Evolutionary conservation across 495 filamentous ascomycete genomes (phyloP).

Genomic region (Podospora pseudocomata): DNA sequence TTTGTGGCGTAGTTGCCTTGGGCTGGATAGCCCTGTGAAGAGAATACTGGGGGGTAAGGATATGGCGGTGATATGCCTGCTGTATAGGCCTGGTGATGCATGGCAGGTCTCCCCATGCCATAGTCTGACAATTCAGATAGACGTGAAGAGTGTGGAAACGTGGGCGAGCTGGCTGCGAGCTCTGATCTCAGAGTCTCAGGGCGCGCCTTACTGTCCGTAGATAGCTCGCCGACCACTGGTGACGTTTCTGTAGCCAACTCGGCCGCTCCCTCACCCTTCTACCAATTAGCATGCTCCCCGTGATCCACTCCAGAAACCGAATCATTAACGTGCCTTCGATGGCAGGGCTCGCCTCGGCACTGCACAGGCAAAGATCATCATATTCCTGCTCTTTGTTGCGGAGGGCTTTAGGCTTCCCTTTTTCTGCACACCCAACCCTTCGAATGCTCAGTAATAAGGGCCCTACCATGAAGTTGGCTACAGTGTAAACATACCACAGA

Average conservation of each 20-base stretch:
- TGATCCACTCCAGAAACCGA: neutral
- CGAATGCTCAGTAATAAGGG: neutral
- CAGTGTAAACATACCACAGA: slow-evolving; percentile 17
- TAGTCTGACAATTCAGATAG: neutral
- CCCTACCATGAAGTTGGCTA: neutral
- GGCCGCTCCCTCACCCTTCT: neutral
- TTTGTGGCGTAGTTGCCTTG: neutral
- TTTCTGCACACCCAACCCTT: slow-evolving; percentile 22
- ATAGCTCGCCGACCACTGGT: neutral
- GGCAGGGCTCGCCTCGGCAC: slow-evolving; percentile 16
- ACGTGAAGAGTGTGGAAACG: neutral
- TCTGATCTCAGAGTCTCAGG: neutral
- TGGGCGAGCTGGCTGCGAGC: neutral
- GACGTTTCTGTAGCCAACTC: neutral
- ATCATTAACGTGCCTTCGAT: neutral
- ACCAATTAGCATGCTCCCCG: neutral
- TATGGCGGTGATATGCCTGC: neutral
- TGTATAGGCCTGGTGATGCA: neutral
- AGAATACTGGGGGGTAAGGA: neutral
- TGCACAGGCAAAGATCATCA: slow-evolving; percentile 22
- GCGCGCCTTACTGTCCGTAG: neutral
- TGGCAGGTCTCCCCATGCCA: neutral
- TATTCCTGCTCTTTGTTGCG: slow-evolving; percentile 8
- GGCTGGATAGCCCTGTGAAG: neutral
- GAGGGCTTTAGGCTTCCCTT: slow-evolving; percentile 3